Percentiles rank a stretch among this genome's conserved stretches.
Conservation (phyloP, 1,284 basidiomycete genomes). For the Xerocomus amazonicus region DNA sequence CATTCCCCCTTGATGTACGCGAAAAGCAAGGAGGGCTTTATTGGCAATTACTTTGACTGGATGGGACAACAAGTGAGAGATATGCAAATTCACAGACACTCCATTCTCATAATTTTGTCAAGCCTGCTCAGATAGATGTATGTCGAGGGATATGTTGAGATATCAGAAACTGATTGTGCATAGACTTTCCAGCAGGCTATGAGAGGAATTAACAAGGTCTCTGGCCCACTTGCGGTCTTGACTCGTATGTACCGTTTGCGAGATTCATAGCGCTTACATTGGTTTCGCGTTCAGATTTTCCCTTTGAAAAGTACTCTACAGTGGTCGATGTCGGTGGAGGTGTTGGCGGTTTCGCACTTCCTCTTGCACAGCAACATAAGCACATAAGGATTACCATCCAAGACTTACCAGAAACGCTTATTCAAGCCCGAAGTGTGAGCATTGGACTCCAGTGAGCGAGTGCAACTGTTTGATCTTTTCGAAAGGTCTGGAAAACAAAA, state of each 20-base stretch:
- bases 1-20: slow-evolving; percentile 21
- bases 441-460: background rate
- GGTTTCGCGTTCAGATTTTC: background rate
- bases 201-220: slow-evolving; percentile 25
- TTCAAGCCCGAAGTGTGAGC: no score
- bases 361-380: slow-evolving; percentile 24
- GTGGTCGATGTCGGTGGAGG: slow-evolving; percentile 12
- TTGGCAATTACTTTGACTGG: no score
- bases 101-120: no score
- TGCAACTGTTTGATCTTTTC: slow-evolving; percentile 1
- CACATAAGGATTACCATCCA: slow-evolving; percentile 1
- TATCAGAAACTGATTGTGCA: background rate
- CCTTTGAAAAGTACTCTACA: no score
- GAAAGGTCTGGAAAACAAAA: slow-evolving; percentile 22
- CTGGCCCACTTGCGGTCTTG: slow-evolving; percentile 27
- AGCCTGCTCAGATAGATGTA: no score
- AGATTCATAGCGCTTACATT: background rate
- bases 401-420: no score
- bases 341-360: slow-evolving; percentile 29
- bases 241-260: slow-evolving; percentile 15
- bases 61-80: no score
- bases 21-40: slow-evolving; percentile 9
- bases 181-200: slow-evolving; percentile 25
- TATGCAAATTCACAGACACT: no score
- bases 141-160: background rate